Evolutionary conservation across 2,329 filamentous ascomycete genomes (phyloP).

Genomic region (Xylaria hypoxylon): DNA sequence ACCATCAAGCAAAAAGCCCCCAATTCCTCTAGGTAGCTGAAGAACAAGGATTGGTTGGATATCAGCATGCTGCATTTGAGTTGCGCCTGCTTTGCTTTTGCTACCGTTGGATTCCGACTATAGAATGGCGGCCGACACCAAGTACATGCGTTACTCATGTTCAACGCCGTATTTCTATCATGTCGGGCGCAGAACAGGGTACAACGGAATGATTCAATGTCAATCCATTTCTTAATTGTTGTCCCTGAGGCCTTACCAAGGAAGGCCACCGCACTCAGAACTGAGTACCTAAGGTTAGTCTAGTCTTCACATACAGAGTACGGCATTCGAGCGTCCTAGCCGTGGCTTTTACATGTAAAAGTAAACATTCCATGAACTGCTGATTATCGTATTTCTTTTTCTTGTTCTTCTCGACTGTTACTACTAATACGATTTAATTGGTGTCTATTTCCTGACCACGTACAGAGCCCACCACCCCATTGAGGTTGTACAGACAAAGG

Average conservation of each 20-base stretch:
- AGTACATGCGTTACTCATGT: background rate
- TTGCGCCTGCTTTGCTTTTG: slow-evolving; percentile 12
- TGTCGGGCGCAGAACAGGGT: background rate
- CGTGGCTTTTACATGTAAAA: background rate
- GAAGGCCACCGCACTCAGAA: background rate
- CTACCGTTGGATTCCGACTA: background rate
- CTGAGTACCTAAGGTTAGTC: background rate
- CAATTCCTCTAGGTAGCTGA: background rate
- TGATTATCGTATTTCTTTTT: slow-evolving; percentile 7
- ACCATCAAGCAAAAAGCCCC: background rate
- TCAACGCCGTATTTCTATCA: background rate
- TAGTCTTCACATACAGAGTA: background rate
- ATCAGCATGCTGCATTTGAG: background rate
- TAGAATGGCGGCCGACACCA: background rate
- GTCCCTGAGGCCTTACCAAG: background rate
- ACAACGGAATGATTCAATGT: background rate
- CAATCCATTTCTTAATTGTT: background rate
- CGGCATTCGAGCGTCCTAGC: background rate
- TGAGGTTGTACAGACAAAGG: slow-evolving; percentile 35
- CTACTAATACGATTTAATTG: slow-evolving; percentile 35
- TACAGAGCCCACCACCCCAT: slow-evolving; percentile 15
- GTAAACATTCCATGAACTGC: background rate
- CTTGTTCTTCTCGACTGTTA: slow-evolving; percentile 23
- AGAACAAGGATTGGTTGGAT: background rate
- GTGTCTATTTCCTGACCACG: slow-evolving; percentile 29